These are phyloP conservation scores for Calcarisporium arbuscula DNA, from an alignment of 2,329 filamentous ascomycete species.

Conservation along the genomic window DNA sequence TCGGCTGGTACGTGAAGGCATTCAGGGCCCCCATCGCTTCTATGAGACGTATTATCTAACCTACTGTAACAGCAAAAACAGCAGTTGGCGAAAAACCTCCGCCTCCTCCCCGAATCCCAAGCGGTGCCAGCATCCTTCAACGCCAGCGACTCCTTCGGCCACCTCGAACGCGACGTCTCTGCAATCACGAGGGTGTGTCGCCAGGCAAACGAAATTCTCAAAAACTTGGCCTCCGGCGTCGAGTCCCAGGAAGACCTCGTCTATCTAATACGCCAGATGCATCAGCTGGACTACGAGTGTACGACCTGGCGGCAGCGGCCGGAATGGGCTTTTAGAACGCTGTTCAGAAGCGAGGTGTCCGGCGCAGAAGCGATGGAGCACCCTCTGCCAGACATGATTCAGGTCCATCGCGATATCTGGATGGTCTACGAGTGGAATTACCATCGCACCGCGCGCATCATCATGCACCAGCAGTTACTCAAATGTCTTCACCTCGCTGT, in stretches of 20 bases:
- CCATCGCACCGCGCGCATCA: constrained; percentile 28
- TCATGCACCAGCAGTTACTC: constrained; percentile 28
- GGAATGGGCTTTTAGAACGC: constrained; percentile 25
- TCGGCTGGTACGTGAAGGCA: constrained; percentile 21
- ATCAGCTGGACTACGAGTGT: constrained; percentile 22
- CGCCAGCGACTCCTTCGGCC: constrained; percentile 18
- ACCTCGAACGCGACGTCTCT: constrained; percentile 20
- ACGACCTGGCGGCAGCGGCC: constrained; percentile 23
- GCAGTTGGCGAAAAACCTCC: no score
- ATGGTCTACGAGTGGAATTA: constrained; percentile 37
- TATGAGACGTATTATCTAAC: no score
- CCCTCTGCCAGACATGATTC: constrained; percentile 17
- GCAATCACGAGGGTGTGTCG: constrained; percentile 23
- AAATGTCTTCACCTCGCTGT: constrained; percentile 21
- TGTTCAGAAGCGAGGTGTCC: constrained; percentile 14
- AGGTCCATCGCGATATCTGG: constrained; percentile 32
- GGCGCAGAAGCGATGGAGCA: no score
- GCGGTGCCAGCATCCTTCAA: constrained; percentile 24
- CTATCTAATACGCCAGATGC: constrained; percentile 22
- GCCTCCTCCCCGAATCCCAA: constrained; percentile 22
- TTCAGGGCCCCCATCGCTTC: constrained; percentile 14
- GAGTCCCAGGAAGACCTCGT: constrained; percentile 8
- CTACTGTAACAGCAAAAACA: no score
- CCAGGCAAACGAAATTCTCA: constrained; percentile 21
- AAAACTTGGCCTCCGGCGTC: constrained; percentile 6